Percentiles rank a stretch among this genome's conserved stretches.
Evolutionary conservation across 768 basidiomycete genomes (phyloP).

Genomic region (Mycena epipterygia): DNA sequence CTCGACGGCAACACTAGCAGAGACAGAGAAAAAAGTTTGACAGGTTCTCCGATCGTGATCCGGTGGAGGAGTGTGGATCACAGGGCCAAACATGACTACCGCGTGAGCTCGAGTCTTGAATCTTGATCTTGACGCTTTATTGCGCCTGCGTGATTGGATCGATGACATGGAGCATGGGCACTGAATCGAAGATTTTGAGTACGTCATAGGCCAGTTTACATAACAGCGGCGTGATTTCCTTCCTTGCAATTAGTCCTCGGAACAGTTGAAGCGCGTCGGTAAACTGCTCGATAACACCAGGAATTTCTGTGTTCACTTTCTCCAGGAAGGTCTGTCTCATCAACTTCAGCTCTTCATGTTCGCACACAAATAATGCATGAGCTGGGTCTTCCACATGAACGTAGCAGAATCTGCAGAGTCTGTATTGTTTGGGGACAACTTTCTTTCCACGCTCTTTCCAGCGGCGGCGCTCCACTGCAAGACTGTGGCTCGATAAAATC

Average conservation of each 20-base stretch:
- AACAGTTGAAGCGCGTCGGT: not conserved
- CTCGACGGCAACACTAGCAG: no score
- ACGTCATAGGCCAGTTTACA: not conserved
- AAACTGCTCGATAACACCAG: not conserved
- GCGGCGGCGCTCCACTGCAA: conserved; percentile 16
- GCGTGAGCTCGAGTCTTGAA: no score
- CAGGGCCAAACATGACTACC: no score
- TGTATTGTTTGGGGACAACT: not conserved
- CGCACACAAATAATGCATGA: not conserved
- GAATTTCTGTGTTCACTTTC: not conserved
- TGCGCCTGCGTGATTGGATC: no score
- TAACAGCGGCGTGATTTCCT: not conserved
- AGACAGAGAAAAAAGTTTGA: no score
- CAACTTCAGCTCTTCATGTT: not conserved
- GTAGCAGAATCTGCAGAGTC: conserved; percentile 10
- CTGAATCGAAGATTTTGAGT: not conserved
- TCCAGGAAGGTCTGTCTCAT: not conserved
- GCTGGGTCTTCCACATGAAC: not conserved
- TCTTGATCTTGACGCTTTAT: no score
- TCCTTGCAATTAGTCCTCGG: not conserved
- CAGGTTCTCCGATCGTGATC: no score
- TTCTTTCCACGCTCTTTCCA: conserved; percentile 21
- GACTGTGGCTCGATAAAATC: not conserved
- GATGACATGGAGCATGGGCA: not conserved
- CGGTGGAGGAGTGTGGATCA: no score